Evolutionary conservation across 2,329 filamentous ascomycete species (phyloP), one percentile per base, ranked within the genome.

Genomic region (Ceratocystis lukuohia): DNA sequence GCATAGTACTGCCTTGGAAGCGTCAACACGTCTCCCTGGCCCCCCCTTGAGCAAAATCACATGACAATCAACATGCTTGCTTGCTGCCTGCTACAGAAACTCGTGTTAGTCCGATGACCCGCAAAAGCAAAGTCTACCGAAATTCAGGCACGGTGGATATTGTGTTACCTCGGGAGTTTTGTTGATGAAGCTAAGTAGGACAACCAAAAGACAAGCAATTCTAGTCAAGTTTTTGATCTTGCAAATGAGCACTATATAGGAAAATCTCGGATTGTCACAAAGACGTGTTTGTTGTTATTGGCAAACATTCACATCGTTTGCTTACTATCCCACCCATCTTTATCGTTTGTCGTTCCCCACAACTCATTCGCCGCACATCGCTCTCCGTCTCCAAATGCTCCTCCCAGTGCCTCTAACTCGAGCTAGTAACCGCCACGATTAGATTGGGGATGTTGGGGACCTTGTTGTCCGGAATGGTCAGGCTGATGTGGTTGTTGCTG

Each of bases 351-450:
- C 20, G 20, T n/a, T 25, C 15, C 22, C 5, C 22, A 25, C 20
- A 20, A 28, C 12, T 25, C 25, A 10, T 25, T 25, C 48, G 48
- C 22, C 20, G 8, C 20, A 53, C 15, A 25, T 53, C 48, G 25
- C 15, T 15, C 20, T 25, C 48, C 10, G 8, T n/a, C 28, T 20
- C 25, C 8, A 8, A 59, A 50, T 20, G 17, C 12, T 22, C 44
- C 3, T 17, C 30, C 12, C 7, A n/a, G 25, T 41, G n/a, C 37
- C n/a, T 17, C 20, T 30, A n/a, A 33, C 37, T 37, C 67, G 28
- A 37, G 8, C 41, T 77, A 80, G 71, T 80, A 81, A 68, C 78
- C 77, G 63, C 77, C 77, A 77, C 62, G 74, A 75, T 61, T 59
- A 8, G 56, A 22, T 33, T 37, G 56, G 28, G 56, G 56, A 7